Percentiles rank a stretch among this genome's conserved stretches.
Evolutionary conservation across 1,284 basidiomycete genomes (phyloP).

Genomic region (Apiotrichum akiyoshidainum): DNA sequence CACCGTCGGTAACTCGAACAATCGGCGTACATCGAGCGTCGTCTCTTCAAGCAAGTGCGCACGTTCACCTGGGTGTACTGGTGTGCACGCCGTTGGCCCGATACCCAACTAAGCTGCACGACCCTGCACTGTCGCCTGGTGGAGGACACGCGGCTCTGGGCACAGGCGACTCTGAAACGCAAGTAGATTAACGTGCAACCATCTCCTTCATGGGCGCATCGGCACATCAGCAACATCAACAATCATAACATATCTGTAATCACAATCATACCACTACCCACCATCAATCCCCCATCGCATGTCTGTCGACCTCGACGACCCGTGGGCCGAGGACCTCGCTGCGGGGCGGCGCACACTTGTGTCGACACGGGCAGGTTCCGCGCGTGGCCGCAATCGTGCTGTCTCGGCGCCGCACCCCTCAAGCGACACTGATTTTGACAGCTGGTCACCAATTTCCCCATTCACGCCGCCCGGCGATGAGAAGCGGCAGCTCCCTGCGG

Average conservation of each 20-base stretch:
- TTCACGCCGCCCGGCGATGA: not conserved
- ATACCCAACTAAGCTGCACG: no score
- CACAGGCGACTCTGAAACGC: no score
- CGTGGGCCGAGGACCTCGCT: constrained; percentile 3
- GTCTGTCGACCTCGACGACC: constrained; percentile 7
- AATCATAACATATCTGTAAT: not conserved
- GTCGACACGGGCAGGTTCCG: not conserved
- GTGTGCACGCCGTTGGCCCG: no score
- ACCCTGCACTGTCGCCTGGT: no score
- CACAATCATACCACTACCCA: not conserved
- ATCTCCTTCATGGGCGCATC: not conserved
- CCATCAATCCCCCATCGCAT: not conserved
- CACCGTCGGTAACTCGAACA: no score
- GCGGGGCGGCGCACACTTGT: not conserved
- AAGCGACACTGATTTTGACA: not conserved
- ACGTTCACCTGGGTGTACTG: no score
- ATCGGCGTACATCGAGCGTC: no score
- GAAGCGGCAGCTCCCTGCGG: not conserved
- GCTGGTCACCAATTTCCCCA: not conserved
- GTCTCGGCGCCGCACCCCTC: not conserved
- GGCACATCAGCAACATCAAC: not conserved
- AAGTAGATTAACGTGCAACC: no score
- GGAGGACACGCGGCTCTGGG: no score
- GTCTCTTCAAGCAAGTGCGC: no score
- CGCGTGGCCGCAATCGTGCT: not conserved